Conservation (phyloP, 2,329 filamentous ascomycete species). For the Blastomyces parvus region DNA sequence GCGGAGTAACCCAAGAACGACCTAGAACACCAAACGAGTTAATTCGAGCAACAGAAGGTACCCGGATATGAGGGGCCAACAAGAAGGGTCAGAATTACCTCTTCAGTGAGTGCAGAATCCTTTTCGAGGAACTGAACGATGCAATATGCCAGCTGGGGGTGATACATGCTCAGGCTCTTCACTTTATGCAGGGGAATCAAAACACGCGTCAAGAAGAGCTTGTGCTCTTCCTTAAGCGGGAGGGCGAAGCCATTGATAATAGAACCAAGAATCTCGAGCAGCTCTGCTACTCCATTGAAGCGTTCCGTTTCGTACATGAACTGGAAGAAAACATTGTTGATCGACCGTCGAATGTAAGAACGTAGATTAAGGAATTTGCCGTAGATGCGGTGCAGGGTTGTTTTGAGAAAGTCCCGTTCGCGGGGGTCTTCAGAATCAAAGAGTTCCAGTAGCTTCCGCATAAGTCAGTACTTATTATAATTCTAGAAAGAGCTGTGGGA, state of each 20-base stretch:
- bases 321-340: slow-evolving; percentile 99
- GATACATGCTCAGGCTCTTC: slow-evolving; percentile 99
- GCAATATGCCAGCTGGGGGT: slow-evolving; percentile 94
- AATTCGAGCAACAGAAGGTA: slow-evolving; percentile 1
- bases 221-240: slow-evolving; percentile 96
- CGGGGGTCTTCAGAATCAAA: slow-evolving; percentile 97
- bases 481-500: slow-evolving; percentile 1
- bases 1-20: slow-evolving; percentile 83
- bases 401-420: slow-evolving; percentile 96
- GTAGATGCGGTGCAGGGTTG: slow-evolving; percentile 93
- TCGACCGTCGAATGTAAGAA: slow-evolving; percentile 93
- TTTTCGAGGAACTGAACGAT: slow-evolving; percentile 99
- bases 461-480: not conserved
- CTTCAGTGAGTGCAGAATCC: slow-evolving; percentile 91
- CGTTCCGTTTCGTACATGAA: slow-evolving; percentile 98
- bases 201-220: slow-evolving; percentile 89
- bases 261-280: slow-evolving; percentile 91
- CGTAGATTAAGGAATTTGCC: slow-evolving; percentile 97
- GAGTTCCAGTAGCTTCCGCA: slow-evolving; percentile 68
- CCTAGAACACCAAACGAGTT: slow-evolving; percentile 41
- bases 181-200: slow-evolving; percentile 93
- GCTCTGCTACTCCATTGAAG: slow-evolving; percentile 95
- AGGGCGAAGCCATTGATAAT: slow-evolving; percentile 99
- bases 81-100: slow-evolving; percentile 49
- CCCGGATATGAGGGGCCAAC: not conserved